These are phyloP conservation scores for Talaromyces sp. DNA, from an alignment of 2,329 filamentous ascomycete species.

Conservation along the genomic window DNA sequence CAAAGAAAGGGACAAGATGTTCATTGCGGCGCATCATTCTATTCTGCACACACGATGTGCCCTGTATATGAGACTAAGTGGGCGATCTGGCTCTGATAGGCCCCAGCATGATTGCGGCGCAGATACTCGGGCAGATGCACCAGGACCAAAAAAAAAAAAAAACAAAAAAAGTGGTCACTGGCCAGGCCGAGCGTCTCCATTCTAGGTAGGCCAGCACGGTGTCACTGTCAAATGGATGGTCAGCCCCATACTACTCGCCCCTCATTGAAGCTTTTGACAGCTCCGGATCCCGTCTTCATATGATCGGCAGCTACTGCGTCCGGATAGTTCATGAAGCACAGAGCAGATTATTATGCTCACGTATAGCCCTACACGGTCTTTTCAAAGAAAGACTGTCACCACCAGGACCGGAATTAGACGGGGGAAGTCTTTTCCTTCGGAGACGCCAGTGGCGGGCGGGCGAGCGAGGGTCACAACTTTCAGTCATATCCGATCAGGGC, in stretches of 20 bases:
- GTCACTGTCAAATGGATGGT: conserved; percentile 6
- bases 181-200: conserved; percentile 3
- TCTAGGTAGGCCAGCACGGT: conserved; percentile 5
- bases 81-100: conserved; percentile 6
- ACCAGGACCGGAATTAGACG: neutral
- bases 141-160: no score
- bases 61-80: conserved; percentile 9
- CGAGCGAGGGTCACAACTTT: neutral
- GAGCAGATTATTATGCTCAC: neutral
- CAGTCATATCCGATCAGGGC: neutral
- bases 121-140: conserved; percentile 1
- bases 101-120: conserved; percentile 6
- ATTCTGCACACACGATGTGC: conserved; percentile 9
- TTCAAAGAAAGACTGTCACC: neutral
- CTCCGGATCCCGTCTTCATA: neutral
- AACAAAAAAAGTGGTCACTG: neutral
- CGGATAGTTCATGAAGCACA: neutral
- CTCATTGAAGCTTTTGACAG: neutral
- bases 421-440: neutral
- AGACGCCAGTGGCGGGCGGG: neutral
- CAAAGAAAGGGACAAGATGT: conserved; percentile 11
- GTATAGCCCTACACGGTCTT: neutral
- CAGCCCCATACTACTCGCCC: neutral
- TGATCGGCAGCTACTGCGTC: neutral
- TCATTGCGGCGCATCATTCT: conserved; percentile 13